These are phyloP conservation scores for Tricholoma hemisulphureum DNA, from an alignment of 768 basidiomycete species.

Conservation along the genomic window DNA sequence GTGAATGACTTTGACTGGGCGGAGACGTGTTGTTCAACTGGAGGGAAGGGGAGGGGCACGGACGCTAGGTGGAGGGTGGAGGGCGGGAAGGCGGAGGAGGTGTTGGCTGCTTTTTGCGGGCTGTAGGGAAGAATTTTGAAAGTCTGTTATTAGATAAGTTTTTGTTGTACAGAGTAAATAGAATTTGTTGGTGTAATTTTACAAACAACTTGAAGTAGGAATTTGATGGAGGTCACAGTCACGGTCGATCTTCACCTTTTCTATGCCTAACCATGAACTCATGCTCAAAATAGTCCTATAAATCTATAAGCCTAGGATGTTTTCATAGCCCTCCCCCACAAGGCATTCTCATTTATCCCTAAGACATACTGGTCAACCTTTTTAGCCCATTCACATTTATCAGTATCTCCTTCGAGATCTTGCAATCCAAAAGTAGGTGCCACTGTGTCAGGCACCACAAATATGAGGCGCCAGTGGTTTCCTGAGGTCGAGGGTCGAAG, in stretches of 20 bases:
- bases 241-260: no score
- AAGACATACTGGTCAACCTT: neutral
- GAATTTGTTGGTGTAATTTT: no score
- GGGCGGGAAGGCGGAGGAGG: constrained; percentile 29
- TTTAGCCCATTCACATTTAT: neutral
- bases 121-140: no score
- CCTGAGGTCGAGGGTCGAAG: neutral
- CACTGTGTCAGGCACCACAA: neutral
- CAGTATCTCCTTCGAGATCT: neutral
- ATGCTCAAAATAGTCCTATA: no score
- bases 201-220: no score
- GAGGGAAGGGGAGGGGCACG: constrained; percentile 57
- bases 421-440: neutral
- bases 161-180: no score
- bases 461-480: neutral
- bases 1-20: constrained; percentile 72
- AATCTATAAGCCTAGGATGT: no score
- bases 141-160: no score
- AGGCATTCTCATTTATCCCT: no score
- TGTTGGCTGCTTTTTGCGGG: constrained; percentile 28
- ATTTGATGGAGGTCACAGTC: no score
- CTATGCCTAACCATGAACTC: no score
- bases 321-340: no score
- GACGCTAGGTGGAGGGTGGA: constrained; percentile 71
- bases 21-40: constrained; percentile 70